A percentile compares a stretch with the other conserved stretches of the same genome.
Evolutionary conservation across 345 rosid genomes (phyloP).

Genomic region (Boechera stricta): DNA sequence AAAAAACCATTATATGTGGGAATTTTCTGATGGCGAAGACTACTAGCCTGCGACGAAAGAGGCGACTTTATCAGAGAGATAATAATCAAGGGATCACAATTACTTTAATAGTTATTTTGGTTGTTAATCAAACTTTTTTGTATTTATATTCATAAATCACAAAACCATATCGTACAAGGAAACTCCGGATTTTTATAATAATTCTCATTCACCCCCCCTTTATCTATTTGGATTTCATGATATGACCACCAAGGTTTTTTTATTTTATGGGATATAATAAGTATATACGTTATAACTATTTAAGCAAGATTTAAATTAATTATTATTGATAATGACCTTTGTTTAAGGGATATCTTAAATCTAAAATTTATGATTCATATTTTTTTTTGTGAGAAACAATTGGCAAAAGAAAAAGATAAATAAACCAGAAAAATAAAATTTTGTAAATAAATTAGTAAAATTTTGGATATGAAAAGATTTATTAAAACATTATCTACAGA

Average conservation of each 20-base stretch:
- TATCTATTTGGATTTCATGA: not conserved
- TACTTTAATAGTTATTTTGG: slow-evolving; percentile 36
- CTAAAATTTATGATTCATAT: not conserved
- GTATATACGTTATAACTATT: not conserved
- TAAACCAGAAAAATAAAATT: too few species aligned
- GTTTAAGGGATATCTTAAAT: not conserved
- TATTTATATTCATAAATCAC: slow-evolving; percentile 37
- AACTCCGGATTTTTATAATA: slow-evolving; percentile 10
- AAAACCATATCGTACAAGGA: slow-evolving; percentile 44
- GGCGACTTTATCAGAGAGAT: slow-evolving; percentile 38
- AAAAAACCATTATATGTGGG: not conserved
- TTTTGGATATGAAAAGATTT: slow-evolving; percentile 27
- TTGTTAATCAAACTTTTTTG: slow-evolving; percentile 46
- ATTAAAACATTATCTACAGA: not conserved
- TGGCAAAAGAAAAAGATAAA: too few species aligned
- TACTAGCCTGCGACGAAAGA: slow-evolving; percentile 31
- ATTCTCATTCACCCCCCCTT: not conserved
- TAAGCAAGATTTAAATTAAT: not conserved
- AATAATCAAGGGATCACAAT: slow-evolving; percentile 15
- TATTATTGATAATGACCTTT: not conserved
- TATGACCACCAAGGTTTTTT: not conserved
- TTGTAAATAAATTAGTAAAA: not conserved
- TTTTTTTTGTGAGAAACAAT: too few species aligned
- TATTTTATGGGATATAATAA: not conserved
- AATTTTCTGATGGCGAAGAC: slow-evolving; percentile 34